Percentiles rank a stretch among this genome's conserved stretches.
Evolutionary conservation across 2,329 filamentous ascomycete genomes (phyloP).

Genomic region (Claviceps capensis): DNA sequence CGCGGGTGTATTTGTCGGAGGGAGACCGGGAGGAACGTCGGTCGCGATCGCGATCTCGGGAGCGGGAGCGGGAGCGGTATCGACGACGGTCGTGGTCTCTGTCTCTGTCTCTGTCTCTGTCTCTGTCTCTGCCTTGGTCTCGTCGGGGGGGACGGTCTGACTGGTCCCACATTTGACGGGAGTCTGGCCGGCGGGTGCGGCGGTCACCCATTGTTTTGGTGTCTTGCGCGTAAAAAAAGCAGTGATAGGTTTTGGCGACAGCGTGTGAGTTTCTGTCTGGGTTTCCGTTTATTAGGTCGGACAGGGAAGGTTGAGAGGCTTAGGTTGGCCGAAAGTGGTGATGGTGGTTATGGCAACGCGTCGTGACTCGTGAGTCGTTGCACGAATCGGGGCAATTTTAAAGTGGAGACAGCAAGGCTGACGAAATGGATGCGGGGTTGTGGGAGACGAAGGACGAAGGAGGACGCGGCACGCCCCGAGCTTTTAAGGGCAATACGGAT

Average conservation of each 20-base stretch:
- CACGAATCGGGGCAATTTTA: neutral
- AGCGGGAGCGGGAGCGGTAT: slow-evolving; percentile 11
- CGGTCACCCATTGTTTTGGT: slow-evolving; percentile 19
- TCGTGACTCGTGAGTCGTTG: neutral
- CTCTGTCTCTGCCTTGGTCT: too few relatives aligned
- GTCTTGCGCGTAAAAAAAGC: neutral
- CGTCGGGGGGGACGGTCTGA: slow-evolving; percentile 24
- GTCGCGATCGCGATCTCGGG: slow-evolving; percentile 20
- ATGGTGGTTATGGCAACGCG: neutral
- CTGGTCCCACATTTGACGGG: slow-evolving; percentile 48
- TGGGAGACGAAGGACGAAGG: neutral
- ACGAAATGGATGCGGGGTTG: neutral
- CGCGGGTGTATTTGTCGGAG: slow-evolving; percentile 5
- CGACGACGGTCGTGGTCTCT: slow-evolving; percentile 18
- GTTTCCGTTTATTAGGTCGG: neutral
- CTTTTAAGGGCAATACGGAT: neutral
- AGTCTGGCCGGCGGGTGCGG: slow-evolving; percentile 30
- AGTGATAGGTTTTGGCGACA: neutral
- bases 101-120: slow-evolving; percentile 6
- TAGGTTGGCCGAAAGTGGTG: neutral
- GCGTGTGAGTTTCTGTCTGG: neutral
- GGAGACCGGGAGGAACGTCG: slow-evolving; percentile 15
- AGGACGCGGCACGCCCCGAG: neutral
- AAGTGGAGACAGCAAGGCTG: neutral
- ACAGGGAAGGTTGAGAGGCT: neutral